Conservation (phyloP, 768 basidiomycete genomes). For the Astraeus odoratus region DNA sequence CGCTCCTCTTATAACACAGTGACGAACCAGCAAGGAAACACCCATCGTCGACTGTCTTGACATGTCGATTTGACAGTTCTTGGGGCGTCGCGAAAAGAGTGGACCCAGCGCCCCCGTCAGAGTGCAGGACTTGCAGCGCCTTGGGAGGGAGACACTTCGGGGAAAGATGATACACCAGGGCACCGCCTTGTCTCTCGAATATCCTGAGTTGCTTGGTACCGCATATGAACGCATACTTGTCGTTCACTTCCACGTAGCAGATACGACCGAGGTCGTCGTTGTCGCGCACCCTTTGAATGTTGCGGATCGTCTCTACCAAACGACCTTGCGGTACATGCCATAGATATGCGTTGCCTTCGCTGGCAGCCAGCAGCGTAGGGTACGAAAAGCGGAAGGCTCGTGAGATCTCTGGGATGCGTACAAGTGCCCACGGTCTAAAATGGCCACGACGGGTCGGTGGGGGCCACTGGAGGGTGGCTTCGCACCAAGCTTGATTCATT, state of each 20-base stretch:
- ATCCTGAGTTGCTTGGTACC: conserved; percentile 41
- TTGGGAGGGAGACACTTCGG: conserved; percentile 30
- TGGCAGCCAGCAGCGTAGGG: conserved; percentile 53
- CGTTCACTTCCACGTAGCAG: conserved; percentile 51
- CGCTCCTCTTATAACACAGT: neutral
- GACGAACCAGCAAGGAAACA: no score
- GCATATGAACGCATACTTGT: conserved; percentile 54
- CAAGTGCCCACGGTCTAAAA: conserved; percentile 57
- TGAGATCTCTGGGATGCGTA: conserved; percentile 38
- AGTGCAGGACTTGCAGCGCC: conserved; percentile 27
- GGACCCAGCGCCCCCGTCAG: conserved; percentile 1
- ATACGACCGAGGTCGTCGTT: conserved; percentile 28
- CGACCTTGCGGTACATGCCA: conserved; percentile 54
- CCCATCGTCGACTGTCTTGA: neutral
- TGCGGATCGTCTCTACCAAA: conserved; percentile 41
- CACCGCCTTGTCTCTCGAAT: conserved; percentile 44
- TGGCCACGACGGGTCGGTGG: conserved; percentile 33
- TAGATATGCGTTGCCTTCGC: conserved; percentile 40
- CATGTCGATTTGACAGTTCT: conserved; percentile 9
- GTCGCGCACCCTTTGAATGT: conserved; percentile 24
- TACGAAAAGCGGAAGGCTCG: conserved; percentile 62
- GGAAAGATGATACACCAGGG: conserved; percentile 37
- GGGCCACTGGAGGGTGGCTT: conserved; percentile 13
- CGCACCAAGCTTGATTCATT: conserved; percentile 16
- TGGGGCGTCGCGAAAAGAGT: conserved; percentile 15